Evolutionary conservation across 1,284 basidiomycete species (phyloP).

Genomic region (Lentinula novae-zelandiae): DNA sequence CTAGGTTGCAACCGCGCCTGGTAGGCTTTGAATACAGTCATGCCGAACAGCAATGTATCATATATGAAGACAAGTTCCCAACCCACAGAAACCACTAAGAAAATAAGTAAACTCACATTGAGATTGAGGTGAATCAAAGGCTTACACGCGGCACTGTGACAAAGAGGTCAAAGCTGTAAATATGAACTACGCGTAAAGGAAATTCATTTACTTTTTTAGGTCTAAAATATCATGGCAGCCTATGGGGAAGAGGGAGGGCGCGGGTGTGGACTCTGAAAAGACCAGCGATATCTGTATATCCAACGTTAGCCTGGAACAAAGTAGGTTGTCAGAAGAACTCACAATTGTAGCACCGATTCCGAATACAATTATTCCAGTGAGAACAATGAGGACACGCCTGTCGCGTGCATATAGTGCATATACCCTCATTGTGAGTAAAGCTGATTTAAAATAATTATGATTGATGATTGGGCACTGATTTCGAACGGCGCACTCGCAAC

Average conservation of each 20-base stretch:
- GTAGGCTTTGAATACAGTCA: slow-evolving; percentile 1
- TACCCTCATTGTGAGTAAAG: neutral
- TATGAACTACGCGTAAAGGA: neutral
- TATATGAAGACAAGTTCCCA: neutral
- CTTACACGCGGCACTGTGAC: neutral
- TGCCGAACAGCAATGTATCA: slow-evolving; percentile 1
- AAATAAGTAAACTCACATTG: neutral
- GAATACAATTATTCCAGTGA: neutral
- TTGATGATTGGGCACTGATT: neutral
- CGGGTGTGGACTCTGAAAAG: neutral
- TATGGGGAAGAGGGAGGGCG: neutral
- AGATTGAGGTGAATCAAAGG: neutral
- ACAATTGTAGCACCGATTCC: neutral
- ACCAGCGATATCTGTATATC: neutral
- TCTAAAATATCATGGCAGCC: neutral
- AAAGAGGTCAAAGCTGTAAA: neutral
- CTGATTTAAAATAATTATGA: neutral
- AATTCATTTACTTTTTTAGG: neutral
- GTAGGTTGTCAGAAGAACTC: neutral
- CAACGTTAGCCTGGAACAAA: no score
- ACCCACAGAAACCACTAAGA: neutral
- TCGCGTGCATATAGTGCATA: neutral
- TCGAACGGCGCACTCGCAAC: neutral
- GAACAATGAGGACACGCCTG: neutral
- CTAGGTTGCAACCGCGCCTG: neutral